Percentiles rank a stretch among this genome's conserved stretches.
These are phyloP conservation scores for Solanum peruvianum DNA, from an alignment of 257 asterid genomes.

Conservation along the genomic window DNA sequence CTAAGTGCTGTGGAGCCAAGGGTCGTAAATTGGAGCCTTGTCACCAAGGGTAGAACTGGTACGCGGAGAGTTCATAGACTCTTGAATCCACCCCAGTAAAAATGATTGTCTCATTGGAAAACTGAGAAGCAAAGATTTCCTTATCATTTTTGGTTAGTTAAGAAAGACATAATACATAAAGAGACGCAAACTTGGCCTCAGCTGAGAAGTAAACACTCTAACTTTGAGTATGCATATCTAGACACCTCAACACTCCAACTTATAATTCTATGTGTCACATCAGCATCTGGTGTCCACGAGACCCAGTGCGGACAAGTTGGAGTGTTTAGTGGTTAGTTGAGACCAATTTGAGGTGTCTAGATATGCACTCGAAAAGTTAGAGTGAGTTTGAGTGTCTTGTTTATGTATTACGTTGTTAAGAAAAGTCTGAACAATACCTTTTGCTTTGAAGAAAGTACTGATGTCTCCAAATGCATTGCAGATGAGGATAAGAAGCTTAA, in stretches of 20 bases:
- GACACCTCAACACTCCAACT: neutral
- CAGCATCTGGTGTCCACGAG: neutral
- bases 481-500: conserved; percentile 38
- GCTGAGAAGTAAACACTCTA: neutral
- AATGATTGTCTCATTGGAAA: neutral
- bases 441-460: neutral
- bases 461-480: conserved; percentile 1
- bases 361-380: neutral
- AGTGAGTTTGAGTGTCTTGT: neutral
- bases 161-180: neutral
- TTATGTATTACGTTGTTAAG: neutral
- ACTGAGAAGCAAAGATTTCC: neutral
- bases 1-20: conserved; percentile 77
- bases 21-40: conserved; percentile 88
- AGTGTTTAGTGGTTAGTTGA: neutral
- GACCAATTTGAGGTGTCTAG: neutral
- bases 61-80: neutral
- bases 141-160: neutral
- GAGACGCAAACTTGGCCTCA: neutral
- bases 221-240: too few relatives aligned
- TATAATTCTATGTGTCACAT: neutral
- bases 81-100: neutral
- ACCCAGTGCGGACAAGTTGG: neutral
- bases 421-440: neutral
- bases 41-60: conserved; percentile 86